phyloP scores from a whole-genome alignment of 164 flowering plant species.

The Aristolochia californica region DNA sequence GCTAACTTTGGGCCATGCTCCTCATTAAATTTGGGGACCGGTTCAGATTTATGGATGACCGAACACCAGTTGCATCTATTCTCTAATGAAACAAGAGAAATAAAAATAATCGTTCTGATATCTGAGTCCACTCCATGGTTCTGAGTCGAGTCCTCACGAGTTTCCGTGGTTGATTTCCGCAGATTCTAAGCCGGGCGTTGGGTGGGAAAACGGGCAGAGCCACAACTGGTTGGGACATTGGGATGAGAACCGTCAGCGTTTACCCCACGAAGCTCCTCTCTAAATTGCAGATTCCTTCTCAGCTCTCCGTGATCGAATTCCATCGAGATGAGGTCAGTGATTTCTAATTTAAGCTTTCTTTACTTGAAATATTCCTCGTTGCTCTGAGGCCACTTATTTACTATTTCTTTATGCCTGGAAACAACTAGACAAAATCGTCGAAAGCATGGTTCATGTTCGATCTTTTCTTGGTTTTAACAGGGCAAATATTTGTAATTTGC shows the following conservation, averaged over 20 bases:
- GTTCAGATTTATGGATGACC: not conserved
- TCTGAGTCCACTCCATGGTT: too few species aligned
- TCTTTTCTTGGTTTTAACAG: not conserved
- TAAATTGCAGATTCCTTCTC: constrained; percentile 36
- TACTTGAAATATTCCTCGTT: not conserved
- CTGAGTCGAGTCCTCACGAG: not conserved
- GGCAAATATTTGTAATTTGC: too few species aligned
- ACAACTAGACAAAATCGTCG: not conserved
- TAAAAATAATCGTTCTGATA: too few species aligned
- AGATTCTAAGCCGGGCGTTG: constrained; percentile 22
- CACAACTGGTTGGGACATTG: constrained; percentile 21
- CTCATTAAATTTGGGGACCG: not conserved
- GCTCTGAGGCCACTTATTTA: not conserved
- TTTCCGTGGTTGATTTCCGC: not conserved
- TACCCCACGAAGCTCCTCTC: constrained; percentile 32
- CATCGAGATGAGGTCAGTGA: constrained; percentile 83
- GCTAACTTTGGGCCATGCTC: too few species aligned
- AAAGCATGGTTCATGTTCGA: not conserved
- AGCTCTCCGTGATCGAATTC: constrained; percentile 47
- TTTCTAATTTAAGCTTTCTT: too few species aligned
- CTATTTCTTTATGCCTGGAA: not conserved
- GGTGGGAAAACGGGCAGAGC: constrained; percentile 27
- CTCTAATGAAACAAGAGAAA: not conserved
- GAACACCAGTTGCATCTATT: not conserved
- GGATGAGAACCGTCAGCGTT: constrained; percentile 26